These are phyloP conservation scores for Delonix regia DNA, from an alignment of 306 rosid genomes.

Conservation along the genomic window DNA sequence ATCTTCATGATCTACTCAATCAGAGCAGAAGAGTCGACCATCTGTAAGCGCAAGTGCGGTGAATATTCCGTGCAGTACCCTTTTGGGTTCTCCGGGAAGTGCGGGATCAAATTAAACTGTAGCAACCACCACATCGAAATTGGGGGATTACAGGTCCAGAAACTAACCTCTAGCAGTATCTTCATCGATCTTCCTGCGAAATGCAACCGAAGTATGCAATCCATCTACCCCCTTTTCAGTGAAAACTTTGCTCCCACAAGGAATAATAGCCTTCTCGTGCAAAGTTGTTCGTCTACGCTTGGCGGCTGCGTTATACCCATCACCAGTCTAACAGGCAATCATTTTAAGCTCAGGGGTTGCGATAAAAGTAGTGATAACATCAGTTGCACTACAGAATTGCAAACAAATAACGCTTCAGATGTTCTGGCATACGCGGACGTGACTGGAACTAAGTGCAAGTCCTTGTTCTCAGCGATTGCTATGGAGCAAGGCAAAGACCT, in stretches of 20 bases:
- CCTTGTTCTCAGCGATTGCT: slow-evolving; percentile 55
- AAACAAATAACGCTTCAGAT: background rate
- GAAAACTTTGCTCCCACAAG: slow-evolving; percentile 43
- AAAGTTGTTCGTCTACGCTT: slow-evolving; percentile 31
- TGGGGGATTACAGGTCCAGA: slow-evolving; percentile 47
- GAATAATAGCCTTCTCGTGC: slow-evolving; percentile 63
- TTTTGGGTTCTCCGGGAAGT: slow-evolving; percentile 58
- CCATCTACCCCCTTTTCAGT: slow-evolving; percentile 45
- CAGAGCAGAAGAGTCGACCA: slow-evolving; percentile 32
- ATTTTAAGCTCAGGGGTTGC: slow-evolving; percentile 26
- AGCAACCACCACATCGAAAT: background rate
- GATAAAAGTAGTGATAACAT: slow-evolving; percentile 20
- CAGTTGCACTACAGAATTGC: slow-evolving; percentile 49
- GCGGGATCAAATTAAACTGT: slow-evolving; percentile 51
- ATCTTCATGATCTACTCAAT: slow-evolving; percentile 41
- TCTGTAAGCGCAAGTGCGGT: slow-evolving; percentile 41
- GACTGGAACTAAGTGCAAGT: slow-evolving; percentile 29
- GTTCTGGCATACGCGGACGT: slow-evolving; percentile 22
- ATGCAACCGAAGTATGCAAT: slow-evolving; percentile 47
- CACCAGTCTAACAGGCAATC: slow-evolving; percentile 31
- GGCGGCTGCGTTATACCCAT: slow-evolving; percentile 49
- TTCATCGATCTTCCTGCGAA: slow-evolving; percentile 52
- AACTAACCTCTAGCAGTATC: slow-evolving; percentile 53
- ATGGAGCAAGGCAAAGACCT: slow-evolving; percentile 33
- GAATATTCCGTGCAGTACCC: slow-evolving; percentile 50